Conservation (phyloP, 176 grass and related monocot genomes). For the Microstegium vimineum region DNA sequence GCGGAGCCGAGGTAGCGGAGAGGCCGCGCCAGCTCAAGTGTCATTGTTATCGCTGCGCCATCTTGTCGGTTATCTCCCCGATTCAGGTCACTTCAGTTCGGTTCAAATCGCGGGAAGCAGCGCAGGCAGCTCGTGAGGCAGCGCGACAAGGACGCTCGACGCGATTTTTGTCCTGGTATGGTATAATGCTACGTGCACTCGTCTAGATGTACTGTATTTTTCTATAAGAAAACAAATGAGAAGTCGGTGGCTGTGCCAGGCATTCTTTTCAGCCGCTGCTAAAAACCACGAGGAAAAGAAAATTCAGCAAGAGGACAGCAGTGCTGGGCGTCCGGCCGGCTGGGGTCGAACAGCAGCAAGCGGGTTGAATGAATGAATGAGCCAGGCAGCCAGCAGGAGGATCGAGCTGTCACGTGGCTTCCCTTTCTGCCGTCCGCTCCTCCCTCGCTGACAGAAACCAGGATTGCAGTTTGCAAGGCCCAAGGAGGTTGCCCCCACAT, state of each 20-base stretch:
- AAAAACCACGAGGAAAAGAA: slow-evolving; percentile 32
- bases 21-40: slow-evolving; percentile 40
- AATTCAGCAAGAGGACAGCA: not conserved
- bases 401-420: slow-evolving; percentile 36
- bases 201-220: not conserved
- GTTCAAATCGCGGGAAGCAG: not conserved
- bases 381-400: not conserved
- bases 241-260: slow-evolving; percentile 29
- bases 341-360: slow-evolving; percentile 14
- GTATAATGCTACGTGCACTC: not conserved
- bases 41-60: slow-evolving; percentile 21
- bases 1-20: no score
- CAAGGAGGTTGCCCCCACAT: slow-evolving; percentile 34
- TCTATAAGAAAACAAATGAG: not conserved
- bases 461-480: slow-evolving; percentile 27
- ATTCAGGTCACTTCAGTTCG: slow-evolving; percentile 9
- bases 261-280: slow-evolving; percentile 11
- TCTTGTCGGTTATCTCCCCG: slow-evolving; percentile 28
- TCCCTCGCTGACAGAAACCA: not conserved
- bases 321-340: not conserved
- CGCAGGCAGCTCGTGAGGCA: slow-evolving; percentile 42
- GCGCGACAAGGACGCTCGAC: slow-evolving; percentile 22
- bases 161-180: slow-evolving; percentile 11
- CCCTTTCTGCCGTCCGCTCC: slow-evolving; percentile 26
- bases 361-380: slow-evolving; percentile 20